Base-by-base conservation (phyloP, 768 basidiomycete species). In the Dioszegia hungarica region DNA sequence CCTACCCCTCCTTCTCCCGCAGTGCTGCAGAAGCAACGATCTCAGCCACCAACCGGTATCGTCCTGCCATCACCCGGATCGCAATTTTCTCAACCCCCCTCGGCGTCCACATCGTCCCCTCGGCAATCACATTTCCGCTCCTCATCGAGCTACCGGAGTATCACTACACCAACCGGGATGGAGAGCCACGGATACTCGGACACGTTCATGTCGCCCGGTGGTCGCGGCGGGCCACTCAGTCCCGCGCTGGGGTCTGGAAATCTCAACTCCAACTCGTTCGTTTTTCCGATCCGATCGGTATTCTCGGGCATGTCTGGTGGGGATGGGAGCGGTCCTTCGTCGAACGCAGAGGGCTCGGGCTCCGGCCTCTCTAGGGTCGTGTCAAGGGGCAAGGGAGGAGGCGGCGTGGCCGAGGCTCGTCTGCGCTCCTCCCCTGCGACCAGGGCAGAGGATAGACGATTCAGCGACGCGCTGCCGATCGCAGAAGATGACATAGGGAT, bases 221-320 rank as follows among this genome's bases (percentile, higher is more conserved):
- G 28, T n/a, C 20, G 4, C 3, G 61, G 64, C 12, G n/a, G n/a
- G n/a, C 58, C 64, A 2, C 19, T 63, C 6, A 54, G 50, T 36
- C 57, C 57, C 19, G 49, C 36, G 9, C 40, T 53, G 10, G 41
- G 37, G 17, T 43, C 53, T 6, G 17, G 20, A 15, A 55, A 44
- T 27, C 41, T 56, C 19, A 50, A 43, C 22, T 24, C 29, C 4
- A 60, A 57, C 29, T 54, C 58, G 8, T 67, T 67, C 54, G 57
- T 67, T 48, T 67, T 67, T 33, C 66, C 66, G 12, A 67, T 67
- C 17, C 59, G 66, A 53, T 67, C 66, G 12, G 66, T 67, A 5
- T 64, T 61, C 28, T 37, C 54, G 10, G 62, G 57, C 3, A 61
- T 63, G 41, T 33, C 19, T 3, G 20, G 34, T 9, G 52, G 39